Percentiles rank a stretch among this genome's conserved stretches.
These are phyloP conservation scores for Pythium dissimile DNA, from an alignment of 352 stramenopile species.

Conservation along the genomic window DNA sequence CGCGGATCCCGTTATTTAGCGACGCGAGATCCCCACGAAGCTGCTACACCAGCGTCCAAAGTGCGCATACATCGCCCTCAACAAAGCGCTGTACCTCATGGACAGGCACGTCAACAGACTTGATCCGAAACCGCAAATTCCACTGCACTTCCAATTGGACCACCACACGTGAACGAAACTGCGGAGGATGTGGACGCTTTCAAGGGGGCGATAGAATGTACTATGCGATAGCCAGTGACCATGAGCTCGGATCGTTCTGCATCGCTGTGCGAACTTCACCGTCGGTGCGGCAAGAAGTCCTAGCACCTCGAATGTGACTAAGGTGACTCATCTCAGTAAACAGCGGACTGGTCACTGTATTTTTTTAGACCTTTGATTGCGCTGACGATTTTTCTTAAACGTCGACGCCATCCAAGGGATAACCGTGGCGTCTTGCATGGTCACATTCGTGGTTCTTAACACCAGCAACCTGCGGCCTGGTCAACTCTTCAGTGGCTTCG, in stretches of 20 bases:
- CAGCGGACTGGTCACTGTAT: no score
- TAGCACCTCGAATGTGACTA: conserved; percentile 36
- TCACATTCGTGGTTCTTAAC: conserved; percentile 21
- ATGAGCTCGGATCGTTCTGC: conserved; percentile 24
- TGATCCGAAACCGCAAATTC: conserved; percentile 21
- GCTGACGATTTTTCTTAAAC: no score
- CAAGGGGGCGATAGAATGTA: conserved; percentile 13
- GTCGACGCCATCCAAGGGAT: conserved; percentile 31
- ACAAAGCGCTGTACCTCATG: conserved; percentile 28
- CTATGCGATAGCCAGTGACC: conserved; percentile 19
- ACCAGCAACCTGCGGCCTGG: conserved; percentile 34
- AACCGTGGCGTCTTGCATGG: conserved; percentile 32
- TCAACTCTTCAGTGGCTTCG: conserved; percentile 39
- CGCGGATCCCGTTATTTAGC: conserved; percentile 25
- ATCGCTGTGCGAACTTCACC: conserved; percentile 42
- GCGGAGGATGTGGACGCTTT: conserved; percentile 18
- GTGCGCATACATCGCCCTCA: conserved; percentile 33
- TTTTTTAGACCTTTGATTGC: no score
- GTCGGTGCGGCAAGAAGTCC: conserved; percentile 37
- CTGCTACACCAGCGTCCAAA: conserved; percentile 20
- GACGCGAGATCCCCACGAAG: conserved; percentile 10
- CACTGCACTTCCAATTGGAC: conserved; percentile 36
- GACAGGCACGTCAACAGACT: conserved; percentile 22
- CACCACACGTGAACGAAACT: conserved; percentile 32
- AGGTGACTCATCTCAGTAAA: no score